Evolutionary conservation across 140 eudicot genomes (phyloP), one percentile per base, ranked within the genome.

Genomic region (Anethum foeniculum): DNA sequence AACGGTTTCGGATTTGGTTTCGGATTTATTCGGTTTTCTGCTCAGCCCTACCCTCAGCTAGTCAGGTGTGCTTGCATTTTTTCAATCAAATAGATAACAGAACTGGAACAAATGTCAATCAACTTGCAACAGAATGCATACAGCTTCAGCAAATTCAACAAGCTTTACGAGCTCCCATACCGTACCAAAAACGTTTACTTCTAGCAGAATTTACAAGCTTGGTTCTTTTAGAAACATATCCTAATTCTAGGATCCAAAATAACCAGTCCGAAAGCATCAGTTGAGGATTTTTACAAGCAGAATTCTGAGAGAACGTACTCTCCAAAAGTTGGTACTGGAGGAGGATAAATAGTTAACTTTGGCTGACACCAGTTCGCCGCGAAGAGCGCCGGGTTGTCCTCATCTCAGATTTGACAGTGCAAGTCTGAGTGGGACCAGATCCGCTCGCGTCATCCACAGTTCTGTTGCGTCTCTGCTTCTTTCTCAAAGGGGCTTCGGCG

Each of bases 311-410:
- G 16, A 39, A 36, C 10, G 25, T 18, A 38, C 39, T 62, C 51
- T 71, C 47, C n/a, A 39, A 2, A 34, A 15, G n/a, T 21, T 38
- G 30, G 76, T 71, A 39, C 30, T 69, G 75, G 46, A 30, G 2
- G 23, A 34, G 23, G 44, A 69, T 16, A 69, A 28, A 16, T 21
- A 7, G 76, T 21, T 71, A 71, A 71, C 48, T 34, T 39, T 71
- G 76, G 13, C 16, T 21, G 36, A 43, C 79, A 76, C 79, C 36
- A 15, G 9, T 27, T 46, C 30, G 67, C 43, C 79, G 67, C 0
- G 79, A 15, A 25, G 79, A 76, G 34, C 79, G 38, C n/a, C 79
- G 79, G n/a, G 79, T 47, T 27, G 43, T 76, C 79, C 39, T 49
- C 79, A 16, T 76, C 62, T 46, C 62, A 7, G 79, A 34, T 48